Evolutionary conservation across 495 filamentous ascomycete species (phyloP).

Genomic region (Durotheca rogersii): DNA sequence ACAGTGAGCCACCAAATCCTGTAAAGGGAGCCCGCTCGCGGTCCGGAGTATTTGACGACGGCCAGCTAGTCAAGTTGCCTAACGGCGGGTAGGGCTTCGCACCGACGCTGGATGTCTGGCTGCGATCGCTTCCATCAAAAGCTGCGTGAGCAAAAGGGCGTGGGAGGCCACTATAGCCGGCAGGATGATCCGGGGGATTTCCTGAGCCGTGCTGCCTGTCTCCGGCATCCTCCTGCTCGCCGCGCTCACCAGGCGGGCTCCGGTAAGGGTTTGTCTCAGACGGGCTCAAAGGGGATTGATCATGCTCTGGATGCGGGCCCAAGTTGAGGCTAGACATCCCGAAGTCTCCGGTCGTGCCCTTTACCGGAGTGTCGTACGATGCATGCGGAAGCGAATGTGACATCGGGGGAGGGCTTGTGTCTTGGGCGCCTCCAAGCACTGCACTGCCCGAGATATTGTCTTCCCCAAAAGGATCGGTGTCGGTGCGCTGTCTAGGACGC

Average conservation of each 20-base stretch:
- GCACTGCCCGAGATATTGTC: conserved; percentile 68
- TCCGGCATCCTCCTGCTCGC: conserved; percentile 66
- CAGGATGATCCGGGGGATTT: conserved; percentile 42
- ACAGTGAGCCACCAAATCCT: conserved; percentile 72
- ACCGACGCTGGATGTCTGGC: conserved; percentile 82
- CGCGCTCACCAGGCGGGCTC: conserved; percentile 82
- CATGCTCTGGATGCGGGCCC: conserved; percentile 51
- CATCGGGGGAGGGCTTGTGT: conserved; percentile 61
- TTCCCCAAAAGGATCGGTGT: conserved; percentile 81
- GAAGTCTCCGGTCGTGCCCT: conserved; percentile 62
- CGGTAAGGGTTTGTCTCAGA: conserved; percentile 98
- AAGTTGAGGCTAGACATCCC: conserved; percentile 79
- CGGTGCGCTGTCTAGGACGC: conserved; percentile 62
- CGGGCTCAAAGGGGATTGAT: conserved; percentile 69
- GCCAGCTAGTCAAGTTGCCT: conserved; percentile 68
- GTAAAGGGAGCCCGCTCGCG: conserved; percentile 67
- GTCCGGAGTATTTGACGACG: conserved; percentile 71
- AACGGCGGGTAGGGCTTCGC: conserved; percentile 70
- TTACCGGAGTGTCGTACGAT: conserved; percentile 57
- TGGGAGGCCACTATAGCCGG: conserved; percentile 46
- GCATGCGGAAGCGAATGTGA: conserved; percentile 40
- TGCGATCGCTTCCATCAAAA: conserved; percentile 77
- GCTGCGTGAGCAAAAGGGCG: conserved; percentile 50
- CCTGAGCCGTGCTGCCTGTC: conserved; percentile 42
- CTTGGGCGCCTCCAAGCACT: conserved; percentile 74